Evolutionary conservation across 2,329 filamentous ascomycete genomes (phyloP).

Genomic region (Helminthosporium solani): DNA sequence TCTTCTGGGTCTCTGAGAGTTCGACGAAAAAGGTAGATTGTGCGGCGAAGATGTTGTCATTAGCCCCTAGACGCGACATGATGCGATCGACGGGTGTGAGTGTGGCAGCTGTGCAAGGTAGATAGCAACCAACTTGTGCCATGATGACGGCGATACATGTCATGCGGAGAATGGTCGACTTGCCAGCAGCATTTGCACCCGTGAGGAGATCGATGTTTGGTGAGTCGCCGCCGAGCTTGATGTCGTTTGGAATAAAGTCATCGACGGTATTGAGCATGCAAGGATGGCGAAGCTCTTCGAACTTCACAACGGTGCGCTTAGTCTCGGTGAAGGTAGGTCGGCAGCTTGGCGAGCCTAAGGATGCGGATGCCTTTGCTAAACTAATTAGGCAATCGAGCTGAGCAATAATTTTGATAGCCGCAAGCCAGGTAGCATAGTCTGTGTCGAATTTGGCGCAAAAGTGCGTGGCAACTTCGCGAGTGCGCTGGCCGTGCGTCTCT

Average conservation of each 20-base stretch:
- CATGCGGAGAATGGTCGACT: constrained; percentile 95
- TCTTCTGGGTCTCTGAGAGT: constrained; percentile 96
- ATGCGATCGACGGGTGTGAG: constrained; percentile 94
- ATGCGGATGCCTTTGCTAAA: constrained; percentile 81
- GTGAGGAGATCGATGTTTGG: constrained; percentile 90
- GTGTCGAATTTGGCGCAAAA: constrained; percentile 88
- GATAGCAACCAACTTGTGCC: constrained; percentile 92
- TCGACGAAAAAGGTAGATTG: constrained; percentile 99
- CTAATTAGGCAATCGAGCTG: constrained; percentile 95
- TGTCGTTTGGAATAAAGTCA: constrained; percentile 96
- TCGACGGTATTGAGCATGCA: constrained; percentile 88
- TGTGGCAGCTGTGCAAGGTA: constrained; percentile 78
- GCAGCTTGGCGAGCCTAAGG: constrained; percentile 83
- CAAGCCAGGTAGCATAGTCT: constrained; percentile 81
- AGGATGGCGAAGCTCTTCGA: constrained; percentile 88
- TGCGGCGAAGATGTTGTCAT: constrained; percentile 98
- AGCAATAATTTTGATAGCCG: constrained; percentile 83
- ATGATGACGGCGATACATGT: constrained; percentile 96
- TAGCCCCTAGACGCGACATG: constrained; percentile 96
- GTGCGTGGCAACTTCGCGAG: constrained; percentile 78
- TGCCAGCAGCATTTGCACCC: constrained; percentile 94
- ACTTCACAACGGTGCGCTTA: constrained; percentile 84
- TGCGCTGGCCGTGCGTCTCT: constrained; percentile 87
- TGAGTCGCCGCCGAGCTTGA: constrained; percentile 76
- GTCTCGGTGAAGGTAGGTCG: constrained; percentile 84